phyloP scores from a whole-genome alignment of 768 basidiomycete species.

The Rhodotorula kratochvilovae region DNA sequence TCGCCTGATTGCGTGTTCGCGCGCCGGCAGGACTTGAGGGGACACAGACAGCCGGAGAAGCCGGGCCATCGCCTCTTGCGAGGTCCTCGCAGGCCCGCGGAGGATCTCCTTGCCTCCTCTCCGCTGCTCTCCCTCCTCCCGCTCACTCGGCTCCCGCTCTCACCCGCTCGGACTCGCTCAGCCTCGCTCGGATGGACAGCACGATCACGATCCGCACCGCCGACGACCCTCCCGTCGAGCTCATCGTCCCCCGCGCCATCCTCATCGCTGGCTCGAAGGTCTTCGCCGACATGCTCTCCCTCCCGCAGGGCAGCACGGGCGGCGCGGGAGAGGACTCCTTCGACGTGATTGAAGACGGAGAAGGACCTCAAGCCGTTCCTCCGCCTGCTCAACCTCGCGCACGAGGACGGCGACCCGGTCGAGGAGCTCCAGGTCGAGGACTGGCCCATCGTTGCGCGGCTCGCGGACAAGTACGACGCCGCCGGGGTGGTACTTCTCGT shows the following conservation, averaged over 20 bases:
- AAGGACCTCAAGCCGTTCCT: not conserved
- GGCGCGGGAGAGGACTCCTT: not conserved
- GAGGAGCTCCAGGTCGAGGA: not conserved
- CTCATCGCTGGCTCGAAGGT: constrained; percentile 11
- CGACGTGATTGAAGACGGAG: not conserved
- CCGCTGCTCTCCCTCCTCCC: no score
- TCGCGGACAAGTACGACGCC: not conserved
- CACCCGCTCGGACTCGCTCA: no score
- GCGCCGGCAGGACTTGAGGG: no score
- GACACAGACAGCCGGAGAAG: no score
- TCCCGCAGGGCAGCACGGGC: not conserved
- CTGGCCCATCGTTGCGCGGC: not conserved
- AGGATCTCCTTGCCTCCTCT: no score
- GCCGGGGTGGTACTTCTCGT: not conserved
- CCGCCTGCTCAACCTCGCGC: not conserved
- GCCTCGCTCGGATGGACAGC: no score
- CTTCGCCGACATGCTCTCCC: constrained; percentile 18
- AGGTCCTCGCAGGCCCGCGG: no score
- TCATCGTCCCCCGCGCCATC: constrained; percentile 2
- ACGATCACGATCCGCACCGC: not conserved
- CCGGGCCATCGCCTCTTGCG: no score
- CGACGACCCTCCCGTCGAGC: constrained; percentile 5
- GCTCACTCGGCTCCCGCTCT: no score
- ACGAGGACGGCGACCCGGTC: not conserved
- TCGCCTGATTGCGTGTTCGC: no score